Base-by-base conservation (phyloP, 2,329 filamentous ascomycete species). In the Waltergamsia citrina region DNA sequence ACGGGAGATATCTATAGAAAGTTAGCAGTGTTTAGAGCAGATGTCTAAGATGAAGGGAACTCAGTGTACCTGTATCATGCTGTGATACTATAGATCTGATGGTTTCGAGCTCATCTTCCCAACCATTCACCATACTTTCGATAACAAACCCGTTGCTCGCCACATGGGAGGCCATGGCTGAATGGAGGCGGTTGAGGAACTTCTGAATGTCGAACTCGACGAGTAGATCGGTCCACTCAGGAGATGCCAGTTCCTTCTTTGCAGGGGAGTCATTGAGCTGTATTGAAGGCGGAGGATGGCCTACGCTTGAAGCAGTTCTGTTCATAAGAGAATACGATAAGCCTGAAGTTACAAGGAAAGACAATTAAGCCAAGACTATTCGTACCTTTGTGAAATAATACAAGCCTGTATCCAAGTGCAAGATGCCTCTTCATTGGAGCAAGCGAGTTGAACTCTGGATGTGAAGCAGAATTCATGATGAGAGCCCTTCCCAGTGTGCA, bases 401-500 rank as follows among this genome's bases (percentile, higher is more conserved):
- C 68, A 71, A 40, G 66, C 67, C 2, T 65, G 67, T 3, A 67
- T 56, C 70, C 70, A 74, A 0, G 69, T 71, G 30, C 57, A 65
- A 1, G 60, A 57, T 3, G 69, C 69, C 37, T 73, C 69, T 36
- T 72, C 65, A 34, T 73, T 62, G 0, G 64, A 65, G 27, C 63
- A 59, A 3, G 53, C 56, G 30, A 61, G 56, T 17, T 60, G 56
- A 34, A 62, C 58, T 15, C 60, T 60, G 7, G 57, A 49, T 1
- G 64, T 63, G 10, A 66, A 56, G 26, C 57, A 56, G 35, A 68
- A 69, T 40, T 69, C 65, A 0, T 60, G 59, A 34, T 72, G 60
- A 1, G 56, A 57, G n/a, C 69, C 70, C 8, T 59, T 61, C 5
- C 69, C 69, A 0, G 65, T 71, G 38, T 74, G 69, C 16, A 72